phyloP scores from a whole-genome alignment of 2,329 filamentous ascomycete genomes.

The Alternaria brassicicola region DNA sequence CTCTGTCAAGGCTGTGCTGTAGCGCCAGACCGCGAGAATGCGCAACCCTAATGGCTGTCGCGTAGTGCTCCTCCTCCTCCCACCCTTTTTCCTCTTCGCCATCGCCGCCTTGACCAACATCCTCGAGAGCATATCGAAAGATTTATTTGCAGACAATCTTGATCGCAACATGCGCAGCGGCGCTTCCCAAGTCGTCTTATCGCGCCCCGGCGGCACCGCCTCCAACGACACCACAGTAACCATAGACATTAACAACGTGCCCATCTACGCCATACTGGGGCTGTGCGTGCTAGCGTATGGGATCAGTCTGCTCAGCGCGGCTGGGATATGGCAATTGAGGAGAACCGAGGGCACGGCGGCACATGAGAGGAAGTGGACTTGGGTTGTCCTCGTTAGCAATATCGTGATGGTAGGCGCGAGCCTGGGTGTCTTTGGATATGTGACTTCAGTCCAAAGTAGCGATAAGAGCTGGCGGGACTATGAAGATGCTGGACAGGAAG shows the following conservation, averaged over 20 bases:
- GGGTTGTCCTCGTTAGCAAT: constrained; percentile 29
- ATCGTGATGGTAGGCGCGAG: constrained; percentile 21
- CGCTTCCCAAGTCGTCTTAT: constrained; percentile 16
- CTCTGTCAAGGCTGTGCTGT: background rate
- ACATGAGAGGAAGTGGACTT: constrained; percentile 36
- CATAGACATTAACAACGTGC: constrained; percentile 19
- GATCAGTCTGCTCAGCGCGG: constrained; percentile 25
- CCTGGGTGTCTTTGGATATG: constrained; percentile 30
- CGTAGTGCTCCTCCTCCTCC: constrained; percentile 27
- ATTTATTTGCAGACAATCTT: constrained; percentile 19
- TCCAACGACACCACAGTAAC: constrained; percentile 17
- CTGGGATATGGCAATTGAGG: constrained; percentile 41
- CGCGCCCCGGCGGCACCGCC: constrained; percentile 7
- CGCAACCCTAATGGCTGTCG: constrained; percentile 28
- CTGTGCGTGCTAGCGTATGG: constrained; percentile 23
- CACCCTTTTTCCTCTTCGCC: constrained; percentile 32
- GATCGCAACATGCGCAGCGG: constrained; percentile 20
- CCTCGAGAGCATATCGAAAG: constrained; percentile 37
- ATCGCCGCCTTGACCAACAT: constrained; percentile 25
- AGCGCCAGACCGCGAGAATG: constrained; percentile 18
- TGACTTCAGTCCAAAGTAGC: constrained; percentile 25
- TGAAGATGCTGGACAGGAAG: constrained; percentile 21
- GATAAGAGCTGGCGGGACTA: constrained; percentile 24
- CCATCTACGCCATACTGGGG: constrained; percentile 26
- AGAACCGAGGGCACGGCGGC: constrained; percentile 30